These are phyloP conservation scores for Prototheca wickerhamii DNA, from an alignment of 163 green algal genomes.

Conservation along the genomic window DNA sequence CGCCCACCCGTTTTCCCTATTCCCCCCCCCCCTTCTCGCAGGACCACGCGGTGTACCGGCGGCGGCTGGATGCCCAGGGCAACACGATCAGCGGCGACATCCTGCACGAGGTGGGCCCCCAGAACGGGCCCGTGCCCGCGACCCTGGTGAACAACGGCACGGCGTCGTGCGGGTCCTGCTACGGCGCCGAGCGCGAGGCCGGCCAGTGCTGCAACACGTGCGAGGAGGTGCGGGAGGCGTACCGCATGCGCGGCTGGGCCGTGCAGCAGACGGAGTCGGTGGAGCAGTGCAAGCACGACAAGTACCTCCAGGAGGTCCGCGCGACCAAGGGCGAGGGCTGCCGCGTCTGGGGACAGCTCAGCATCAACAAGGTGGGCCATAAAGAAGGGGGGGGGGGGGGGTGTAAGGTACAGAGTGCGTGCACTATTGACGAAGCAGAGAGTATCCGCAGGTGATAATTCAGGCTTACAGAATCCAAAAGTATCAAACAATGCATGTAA, in stretches of 20 bases:
- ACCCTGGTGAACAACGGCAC: slow-evolving; percentile 9
- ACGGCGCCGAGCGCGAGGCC: slow-evolving; percentile 66
- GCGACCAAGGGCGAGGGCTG: slow-evolving; percentile 88
- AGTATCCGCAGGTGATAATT: too few relatives aligned
- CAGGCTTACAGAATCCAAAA: too few relatives aligned
- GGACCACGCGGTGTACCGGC: slow-evolving; percentile 79
- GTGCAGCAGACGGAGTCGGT: slow-evolving; percentile 57
- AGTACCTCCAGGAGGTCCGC: slow-evolving; percentile 55
- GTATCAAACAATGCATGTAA: too few relatives aligned
- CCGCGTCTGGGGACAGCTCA: slow-evolving; percentile 80
- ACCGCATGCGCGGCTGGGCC: slow-evolving; percentile 79
- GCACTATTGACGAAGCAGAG: too few relatives aligned
- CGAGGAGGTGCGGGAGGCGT: slow-evolving; percentile 80
- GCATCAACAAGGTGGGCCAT: slow-evolving; percentile 75
- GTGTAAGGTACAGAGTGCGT: too few relatives aligned
- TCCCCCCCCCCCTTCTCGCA: slow-evolving; percentile 11
- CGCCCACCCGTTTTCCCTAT: background rate
- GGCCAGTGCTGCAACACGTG: slow-evolving; percentile 92
- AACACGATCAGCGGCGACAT: slow-evolving; percentile 42
- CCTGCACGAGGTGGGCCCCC: slow-evolving; percentile 18
- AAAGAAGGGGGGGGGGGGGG: too few relatives aligned
- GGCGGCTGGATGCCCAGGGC: slow-evolving; percentile 52
- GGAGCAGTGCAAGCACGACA: slow-evolving; percentile 82
- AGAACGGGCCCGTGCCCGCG: background rate
- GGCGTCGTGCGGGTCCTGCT: slow-evolving; percentile 79